These are phyloP conservation scores for Guadua angustifolia DNA, from an alignment of 176 grass and related monocot genomes.

Conservation along the genomic window DNA sequence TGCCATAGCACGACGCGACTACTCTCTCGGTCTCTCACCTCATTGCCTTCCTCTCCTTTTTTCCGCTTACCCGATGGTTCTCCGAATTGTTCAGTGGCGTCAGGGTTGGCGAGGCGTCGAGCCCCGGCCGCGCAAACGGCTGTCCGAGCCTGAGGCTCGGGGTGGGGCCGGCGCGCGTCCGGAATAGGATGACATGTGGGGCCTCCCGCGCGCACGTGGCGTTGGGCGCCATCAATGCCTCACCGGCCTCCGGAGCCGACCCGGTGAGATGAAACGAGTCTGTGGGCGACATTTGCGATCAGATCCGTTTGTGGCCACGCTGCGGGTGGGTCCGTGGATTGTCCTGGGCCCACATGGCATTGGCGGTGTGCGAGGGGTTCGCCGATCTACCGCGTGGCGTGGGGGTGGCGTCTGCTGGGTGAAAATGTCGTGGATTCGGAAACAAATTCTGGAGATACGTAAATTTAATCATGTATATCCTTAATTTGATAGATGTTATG, in stretches of 20 bases:
- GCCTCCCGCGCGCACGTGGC: background rate
- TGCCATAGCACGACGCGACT: background rate
- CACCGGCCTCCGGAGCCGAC: background rate
- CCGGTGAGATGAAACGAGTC: background rate
- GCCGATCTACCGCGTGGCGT: constrained; percentile 1
- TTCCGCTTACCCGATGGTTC: background rate
- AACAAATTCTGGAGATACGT: no score
- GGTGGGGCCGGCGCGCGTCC: background rate
- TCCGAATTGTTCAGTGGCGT: constrained; percentile 30
- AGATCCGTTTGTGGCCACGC: background rate
- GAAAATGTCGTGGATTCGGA: no score
- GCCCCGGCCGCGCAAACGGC: constrained; percentile 64
- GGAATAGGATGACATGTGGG: background rate
- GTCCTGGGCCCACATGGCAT: background rate
- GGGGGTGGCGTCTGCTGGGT: background rate
- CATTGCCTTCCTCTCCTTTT: background rate
- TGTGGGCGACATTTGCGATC: background rate
- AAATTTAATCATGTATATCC: no score
- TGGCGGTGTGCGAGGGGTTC: fast-evolving
- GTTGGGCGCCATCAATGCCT: constrained; percentile 35
- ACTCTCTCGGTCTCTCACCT: background rate
- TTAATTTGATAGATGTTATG: no score
- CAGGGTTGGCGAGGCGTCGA: background rate
- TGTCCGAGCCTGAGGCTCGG: constrained; percentile 75
- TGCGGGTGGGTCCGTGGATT: background rate